Conservation (phyloP, 192 early-diverging fungal species). For the Coemansia sp. region DNA sequence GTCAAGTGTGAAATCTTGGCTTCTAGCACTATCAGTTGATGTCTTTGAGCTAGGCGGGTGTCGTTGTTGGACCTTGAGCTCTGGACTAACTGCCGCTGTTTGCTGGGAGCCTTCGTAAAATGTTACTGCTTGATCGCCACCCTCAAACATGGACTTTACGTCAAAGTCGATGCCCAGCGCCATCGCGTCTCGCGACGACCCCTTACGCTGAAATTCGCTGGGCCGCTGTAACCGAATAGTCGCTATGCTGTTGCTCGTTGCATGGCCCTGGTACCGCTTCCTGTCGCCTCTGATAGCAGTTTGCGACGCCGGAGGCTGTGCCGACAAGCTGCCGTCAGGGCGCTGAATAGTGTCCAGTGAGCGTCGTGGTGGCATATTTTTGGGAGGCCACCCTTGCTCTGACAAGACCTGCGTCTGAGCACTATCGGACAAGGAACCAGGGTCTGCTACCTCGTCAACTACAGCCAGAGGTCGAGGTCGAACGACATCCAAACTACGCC, state of each 20-base stretch:
- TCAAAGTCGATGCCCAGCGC: conserved; percentile 56
- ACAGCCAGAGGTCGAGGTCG: conserved; percentile 23
- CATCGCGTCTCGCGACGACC: conserved; percentile 48
- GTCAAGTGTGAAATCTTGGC: conserved; percentile 11
- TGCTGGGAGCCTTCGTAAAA: not conserved
- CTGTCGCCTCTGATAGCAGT: conserved; percentile 17
- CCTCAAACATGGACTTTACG: conserved; percentile 40
- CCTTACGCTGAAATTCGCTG: conserved; percentile 50
- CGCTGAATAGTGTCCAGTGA: conserved; percentile 39
- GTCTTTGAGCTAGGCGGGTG: conserved; percentile 9
- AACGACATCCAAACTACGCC: conserved; percentile 27
- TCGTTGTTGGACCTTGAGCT: not conserved
- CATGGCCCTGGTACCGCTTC: conserved; percentile 26
- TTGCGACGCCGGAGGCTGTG: not conserved
- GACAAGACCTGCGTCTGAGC: conserved; percentile 5
- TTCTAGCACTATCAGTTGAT: conserved; percentile 12
- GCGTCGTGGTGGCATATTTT: conserved; percentile 36
- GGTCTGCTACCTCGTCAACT: conserved; percentile 26
- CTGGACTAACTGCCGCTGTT: not conserved
- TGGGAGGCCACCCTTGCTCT: conserved; percentile 15
- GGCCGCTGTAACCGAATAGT: conserved; percentile 58
- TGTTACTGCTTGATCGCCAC: conserved; percentile 1
- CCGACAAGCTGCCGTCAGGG: conserved; percentile 1
- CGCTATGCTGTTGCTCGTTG: conserved; percentile 43
- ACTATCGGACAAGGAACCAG: conserved; percentile 46